Conservation (phyloP, 169 alveolate genomes). For the Eimeria tenella region DNA sequence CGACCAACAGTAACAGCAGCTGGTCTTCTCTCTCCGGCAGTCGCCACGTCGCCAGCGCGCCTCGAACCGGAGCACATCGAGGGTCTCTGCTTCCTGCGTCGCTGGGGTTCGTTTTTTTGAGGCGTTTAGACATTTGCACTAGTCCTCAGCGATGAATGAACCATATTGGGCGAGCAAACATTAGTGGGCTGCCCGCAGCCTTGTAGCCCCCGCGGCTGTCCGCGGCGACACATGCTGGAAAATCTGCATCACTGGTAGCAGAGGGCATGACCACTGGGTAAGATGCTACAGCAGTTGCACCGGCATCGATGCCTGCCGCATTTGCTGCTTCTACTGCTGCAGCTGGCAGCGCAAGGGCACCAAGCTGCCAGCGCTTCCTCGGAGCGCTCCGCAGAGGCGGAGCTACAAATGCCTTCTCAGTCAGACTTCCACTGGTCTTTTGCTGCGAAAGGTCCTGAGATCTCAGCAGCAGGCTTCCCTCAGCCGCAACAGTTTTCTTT, state of each 20-base stretch:
- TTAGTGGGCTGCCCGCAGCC: neutral
- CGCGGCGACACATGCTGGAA: neutral
- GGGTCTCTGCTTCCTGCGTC: neutral
- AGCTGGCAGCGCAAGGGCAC: neutral
- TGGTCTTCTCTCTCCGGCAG: too few species aligned
- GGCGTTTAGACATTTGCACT: neutral
- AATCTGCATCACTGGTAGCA: neutral
- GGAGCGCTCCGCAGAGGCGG: too few species aligned
- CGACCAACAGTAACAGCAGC: too few species aligned
- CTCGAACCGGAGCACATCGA: too few species aligned
- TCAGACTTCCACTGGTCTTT: too few species aligned
- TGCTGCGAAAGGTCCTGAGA: neutral
- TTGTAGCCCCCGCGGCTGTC: neutral
- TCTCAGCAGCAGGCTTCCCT: neutral
- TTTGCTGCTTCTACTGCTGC: neutral
- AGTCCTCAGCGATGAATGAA: neutral
- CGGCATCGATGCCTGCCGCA: neutral
- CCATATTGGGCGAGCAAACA: neutral
- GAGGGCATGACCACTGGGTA: neutral
- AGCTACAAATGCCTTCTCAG: too few species aligned
- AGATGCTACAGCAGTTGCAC: neutral
- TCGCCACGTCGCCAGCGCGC: too few species aligned
- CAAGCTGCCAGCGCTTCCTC: too few species aligned
- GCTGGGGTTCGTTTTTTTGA: neutral
- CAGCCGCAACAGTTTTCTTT: neutral